Base-by-base conservation (phyloP, 768 basidiomycete species). In the Cantharellus cinnabarinus region DNA sequence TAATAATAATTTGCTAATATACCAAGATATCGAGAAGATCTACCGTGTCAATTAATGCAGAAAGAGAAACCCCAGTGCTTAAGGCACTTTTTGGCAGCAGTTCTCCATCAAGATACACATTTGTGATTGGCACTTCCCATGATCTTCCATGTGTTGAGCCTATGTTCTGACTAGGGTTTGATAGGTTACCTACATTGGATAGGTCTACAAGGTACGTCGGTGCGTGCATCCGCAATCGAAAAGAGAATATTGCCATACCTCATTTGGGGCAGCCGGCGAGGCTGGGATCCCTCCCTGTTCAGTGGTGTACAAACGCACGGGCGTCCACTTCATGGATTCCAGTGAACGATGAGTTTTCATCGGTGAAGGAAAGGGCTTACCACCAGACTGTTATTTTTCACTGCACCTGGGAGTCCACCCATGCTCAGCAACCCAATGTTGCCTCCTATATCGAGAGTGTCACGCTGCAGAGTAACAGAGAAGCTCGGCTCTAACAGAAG, bases 11-110 rank as follows among this genome's bases (percentile, higher is more conserved):
- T 10, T 1, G 10, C 7, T 10, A 54, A 37, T 7, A 54, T 10
- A 4, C 34, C 34, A 5, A 58, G 44, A 48, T 48, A 29, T 48
- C 44, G 44, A 29, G 5, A 44, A 5, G 42, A 66, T 75, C 56
- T 57, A 85, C 85, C 2, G 86, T 87, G 64, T 88, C 85, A 37
- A 88, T 66, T 15, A 87, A 70, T 1, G 80, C 83, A 2, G 83
- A 80, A 5, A 83, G 70, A 0, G 72, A 66, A 61, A 83, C 78
- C 3, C 66, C 67, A 0, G 76, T 63, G 1, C 76, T 65, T 1
- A 54, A 77, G 72, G 5, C 80, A 66, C 7, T 68, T 70, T 2
- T 74, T 3, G 79, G 75, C n/a, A 87, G 70, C 63, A 71, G 73
- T 61, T 73, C 65, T 7, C 81, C 83, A 63, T 87, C 81, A 41